A percentile compares a stretch with the other conserved stretches of the same genome.
Conservation (phyloP, 179 eudicot genomes). For the Heliamphora pulchella region DNA sequence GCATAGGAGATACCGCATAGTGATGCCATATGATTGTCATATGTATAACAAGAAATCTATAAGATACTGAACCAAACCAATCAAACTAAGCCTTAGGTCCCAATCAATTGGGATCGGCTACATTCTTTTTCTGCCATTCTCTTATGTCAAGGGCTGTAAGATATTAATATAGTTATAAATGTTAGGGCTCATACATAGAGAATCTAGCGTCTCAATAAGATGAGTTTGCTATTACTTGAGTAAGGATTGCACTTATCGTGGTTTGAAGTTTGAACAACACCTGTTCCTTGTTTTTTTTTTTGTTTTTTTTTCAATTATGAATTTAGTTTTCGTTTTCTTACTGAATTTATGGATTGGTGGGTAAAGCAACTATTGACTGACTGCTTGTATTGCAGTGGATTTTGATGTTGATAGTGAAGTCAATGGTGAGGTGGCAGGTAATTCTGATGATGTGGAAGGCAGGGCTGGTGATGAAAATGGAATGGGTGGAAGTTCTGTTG, state of each 20-base stretch:
- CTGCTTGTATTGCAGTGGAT: constrained; percentile 44
- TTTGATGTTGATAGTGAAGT: constrained; percentile 57
- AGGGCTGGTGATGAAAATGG: constrained; percentile 50
- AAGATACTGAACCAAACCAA: not conserved
- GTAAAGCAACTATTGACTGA: not conserved
- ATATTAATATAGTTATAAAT: not conserved
- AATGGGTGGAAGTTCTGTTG: constrained; percentile 57
- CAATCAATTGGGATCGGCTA: no score
- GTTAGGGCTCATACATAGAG: not conserved
- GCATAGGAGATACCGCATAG: not conserved
- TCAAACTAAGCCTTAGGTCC: no score
- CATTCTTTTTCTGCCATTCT: no score
- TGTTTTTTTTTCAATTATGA: not conserved
- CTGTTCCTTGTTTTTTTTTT: not conserved
- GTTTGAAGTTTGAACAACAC: not conserved
- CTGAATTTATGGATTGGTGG: not conserved
- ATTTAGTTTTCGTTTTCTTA: not conserved
- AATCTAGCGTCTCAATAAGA: constrained; percentile 5
- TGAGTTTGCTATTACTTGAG: not conserved
- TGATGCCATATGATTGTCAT: not conserved
- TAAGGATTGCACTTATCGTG: not conserved
- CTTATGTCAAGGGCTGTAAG: no score
- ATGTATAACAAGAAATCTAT: not conserved
- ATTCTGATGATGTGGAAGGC: constrained; percentile 48
- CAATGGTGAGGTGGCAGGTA: constrained; percentile 54